Evolutionary conservation across 208 protist genomes (phyloP).

Genomic region (Zelonia costaricensis): DNA sequence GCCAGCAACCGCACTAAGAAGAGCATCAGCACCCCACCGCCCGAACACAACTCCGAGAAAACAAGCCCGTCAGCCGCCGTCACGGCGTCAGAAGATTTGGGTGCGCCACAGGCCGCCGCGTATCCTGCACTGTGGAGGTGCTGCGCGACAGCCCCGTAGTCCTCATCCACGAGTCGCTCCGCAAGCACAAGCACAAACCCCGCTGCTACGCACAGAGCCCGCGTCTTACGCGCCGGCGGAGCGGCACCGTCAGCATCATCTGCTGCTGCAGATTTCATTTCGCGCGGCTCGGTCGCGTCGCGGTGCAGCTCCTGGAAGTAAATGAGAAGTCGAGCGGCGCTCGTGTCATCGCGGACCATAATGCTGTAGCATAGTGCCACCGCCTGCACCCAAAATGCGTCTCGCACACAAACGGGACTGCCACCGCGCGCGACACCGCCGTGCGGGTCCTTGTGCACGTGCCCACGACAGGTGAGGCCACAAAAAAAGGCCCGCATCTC

Average conservation of each 20-base stretch:
- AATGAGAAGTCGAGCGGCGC: not conserved
- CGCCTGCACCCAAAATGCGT: conserved; percentile 25
- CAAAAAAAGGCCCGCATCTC: conserved; percentile 18
- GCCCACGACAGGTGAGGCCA: too few relatives aligned
- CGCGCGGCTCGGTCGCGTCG: too few relatives aligned
- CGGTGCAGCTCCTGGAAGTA: too few relatives aligned
- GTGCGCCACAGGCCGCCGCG: too few relatives aligned
- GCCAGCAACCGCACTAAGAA: conserved; percentile 28
- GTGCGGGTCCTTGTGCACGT: not conserved
- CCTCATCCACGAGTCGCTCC: conserved; percentile 5
- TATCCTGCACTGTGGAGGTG: conserved; percentile 6
- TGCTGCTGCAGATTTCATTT: too few relatives aligned
- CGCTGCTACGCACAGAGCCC: not conserved
- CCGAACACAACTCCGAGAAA: too few relatives aligned
- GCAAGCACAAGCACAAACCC: conserved; percentile 8
- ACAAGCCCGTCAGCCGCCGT: not conserved
- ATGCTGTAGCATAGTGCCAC: conserved; percentile 26
- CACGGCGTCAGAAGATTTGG: not conserved
- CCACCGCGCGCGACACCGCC: not conserved
- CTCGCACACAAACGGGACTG: too few relatives aligned
- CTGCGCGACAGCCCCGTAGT: conserved; percentile 11
- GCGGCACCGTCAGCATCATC: too few relatives aligned
- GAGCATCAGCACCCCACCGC: conserved; percentile 10
- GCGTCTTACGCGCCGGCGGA: too few relatives aligned
- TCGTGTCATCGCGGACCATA: conserved; percentile 6